Percentiles rank a stretch among this genome's conserved stretches.
phyloP scores from a whole-genome alignment of 163 green algal species.

The Smithsoniella earleae region DNA sequence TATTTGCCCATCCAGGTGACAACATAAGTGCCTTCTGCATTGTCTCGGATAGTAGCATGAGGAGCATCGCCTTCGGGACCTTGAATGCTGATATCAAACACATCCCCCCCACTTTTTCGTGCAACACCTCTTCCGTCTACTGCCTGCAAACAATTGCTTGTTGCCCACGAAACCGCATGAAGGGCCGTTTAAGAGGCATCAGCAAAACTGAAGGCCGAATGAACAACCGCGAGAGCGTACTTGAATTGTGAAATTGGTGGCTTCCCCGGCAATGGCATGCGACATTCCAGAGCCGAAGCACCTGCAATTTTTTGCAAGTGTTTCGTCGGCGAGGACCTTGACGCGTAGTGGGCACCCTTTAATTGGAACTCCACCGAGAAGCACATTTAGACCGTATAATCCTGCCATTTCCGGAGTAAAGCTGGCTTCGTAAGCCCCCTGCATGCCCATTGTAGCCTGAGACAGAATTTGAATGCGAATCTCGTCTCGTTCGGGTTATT shows the following conservation, averaged over 20 bases:
- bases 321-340: slow-evolving; percentile 37
- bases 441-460: not conserved
- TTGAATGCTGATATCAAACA: slow-evolving; percentile 27
- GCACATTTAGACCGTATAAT: not conserved
- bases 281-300: slow-evolving; percentile 36
- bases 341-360: slow-evolving; percentile 35
- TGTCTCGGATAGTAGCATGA: slow-evolving; percentile 20
- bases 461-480: not conserved
- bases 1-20: slow-evolving; percentile 17
- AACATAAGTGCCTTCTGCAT: slow-evolving; percentile 26
- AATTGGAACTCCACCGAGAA: slow-evolving; percentile 10
- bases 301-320: slow-evolving; percentile 35
- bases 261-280: slow-evolving; percentile 32
- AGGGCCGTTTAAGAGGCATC: too few relatives aligned
- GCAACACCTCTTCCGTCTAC: slow-evolving; percentile 5
- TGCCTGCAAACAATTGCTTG: slow-evolving; percentile 2
- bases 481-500: too few relatives aligned
- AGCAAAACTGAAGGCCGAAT: too few relatives aligned
- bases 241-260: slow-evolving; percentile 38
- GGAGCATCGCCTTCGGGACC: slow-evolving; percentile 1
- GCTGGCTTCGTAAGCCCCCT: slow-evolving; percentile 19
- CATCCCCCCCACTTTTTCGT: slow-evolving; percentile 17
- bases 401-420: slow-evolving; percentile 13
- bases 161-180: too few relatives aligned
- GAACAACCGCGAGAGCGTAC: too few relatives aligned